A percentile compares a stretch with the other conserved stretches of the same genome.
phyloP scores from a whole-genome alignment of 495 filamentous ascomycete species.

The Hypomontagnella submonticulosa region DNA sequence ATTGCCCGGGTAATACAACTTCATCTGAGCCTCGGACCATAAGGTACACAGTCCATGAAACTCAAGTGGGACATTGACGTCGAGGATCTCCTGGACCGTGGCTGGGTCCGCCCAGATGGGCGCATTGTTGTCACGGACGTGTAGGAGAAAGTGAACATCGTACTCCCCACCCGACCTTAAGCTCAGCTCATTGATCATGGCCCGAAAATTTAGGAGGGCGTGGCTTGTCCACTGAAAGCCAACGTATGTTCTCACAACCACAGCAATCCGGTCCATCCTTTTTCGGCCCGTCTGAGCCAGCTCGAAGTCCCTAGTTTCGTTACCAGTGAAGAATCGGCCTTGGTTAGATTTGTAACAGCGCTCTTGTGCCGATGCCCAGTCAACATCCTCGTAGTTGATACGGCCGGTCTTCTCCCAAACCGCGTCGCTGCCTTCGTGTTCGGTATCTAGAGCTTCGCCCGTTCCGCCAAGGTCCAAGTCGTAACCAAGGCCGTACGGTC shows the following conservation, averaged over 20 bases:
- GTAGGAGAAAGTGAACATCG: constrained; percentile 80
- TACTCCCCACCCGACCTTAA: constrained; percentile 82
- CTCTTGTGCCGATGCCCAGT: constrained; percentile 81
- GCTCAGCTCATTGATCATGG: constrained; percentile 80
- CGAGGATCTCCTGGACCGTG: constrained; percentile 67
- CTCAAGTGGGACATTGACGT: constrained; percentile 81
- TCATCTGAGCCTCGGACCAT: constrained; percentile 96
- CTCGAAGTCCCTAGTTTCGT: constrained; percentile 46
- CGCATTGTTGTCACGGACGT: constrained; percentile 73
- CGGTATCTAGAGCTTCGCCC: constrained; percentile 79
- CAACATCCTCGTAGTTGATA: constrained; percentile 77
- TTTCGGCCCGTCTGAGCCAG: constrained; percentile 37
- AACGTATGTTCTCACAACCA: constrained; percentile 78
- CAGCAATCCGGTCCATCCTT: constrained; percentile 69
- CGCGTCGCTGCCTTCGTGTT: constrained; percentile 72
- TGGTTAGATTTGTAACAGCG: constrained; percentile 75
- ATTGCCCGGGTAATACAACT: constrained; percentile 80
- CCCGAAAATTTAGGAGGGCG: constrained; percentile 76
- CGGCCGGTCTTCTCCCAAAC: constrained; percentile 77
- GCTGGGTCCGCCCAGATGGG: constrained; percentile 71
- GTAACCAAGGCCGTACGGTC: constrained; percentile 92
- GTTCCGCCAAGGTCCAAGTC: constrained; percentile 76
- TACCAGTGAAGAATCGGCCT: constrained; percentile 65
- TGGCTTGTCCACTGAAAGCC: constrained; percentile 75
- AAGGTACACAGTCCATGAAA: constrained; percentile 88